A percentile compares a stretch with the other conserved stretches of the same genome.
Evolutionary conservation across 2,329 filamentous ascomycete genomes (phyloP).

Genomic region (Herpotrichia juniperi): DNA sequence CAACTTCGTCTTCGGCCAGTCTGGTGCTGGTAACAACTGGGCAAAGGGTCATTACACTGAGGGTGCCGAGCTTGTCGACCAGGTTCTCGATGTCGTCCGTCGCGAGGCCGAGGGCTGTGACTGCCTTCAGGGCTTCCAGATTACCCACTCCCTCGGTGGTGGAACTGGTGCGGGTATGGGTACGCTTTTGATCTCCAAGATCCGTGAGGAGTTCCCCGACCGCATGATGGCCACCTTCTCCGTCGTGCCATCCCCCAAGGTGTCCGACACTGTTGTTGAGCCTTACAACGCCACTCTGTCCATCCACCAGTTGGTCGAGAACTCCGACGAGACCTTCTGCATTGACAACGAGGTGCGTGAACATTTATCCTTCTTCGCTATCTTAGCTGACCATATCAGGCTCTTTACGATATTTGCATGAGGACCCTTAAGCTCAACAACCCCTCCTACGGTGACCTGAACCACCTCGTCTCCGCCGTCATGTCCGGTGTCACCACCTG

Average conservation of each 20-base stretch:
- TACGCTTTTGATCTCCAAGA: slow-evolving; percentile 99
- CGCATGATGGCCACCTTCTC: slow-evolving; percentile 99
- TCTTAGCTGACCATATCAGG: slow-evolving; percentile 51
- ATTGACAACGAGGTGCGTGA: slow-evolving; percentile 89
- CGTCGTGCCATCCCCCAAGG: slow-evolving; percentile 97
- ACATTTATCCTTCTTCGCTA: background rate
- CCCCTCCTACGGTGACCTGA: slow-evolving; percentile 98
- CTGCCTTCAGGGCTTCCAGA: slow-evolving; percentile 99
- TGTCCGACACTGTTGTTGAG: slow-evolving; percentile 99
- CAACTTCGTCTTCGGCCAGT: slow-evolving; percentile 99
- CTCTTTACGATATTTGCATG: slow-evolving; percentile 99
- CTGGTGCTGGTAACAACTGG: slow-evolving; percentile 99
- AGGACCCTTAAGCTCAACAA: slow-evolving; percentile 98
- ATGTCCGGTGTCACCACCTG: slow-evolving; percentile 99
- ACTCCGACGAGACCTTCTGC: slow-evolving; percentile 99
- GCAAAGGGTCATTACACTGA: slow-evolving; percentile 99
- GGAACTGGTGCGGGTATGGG: slow-evolving; percentile 99
- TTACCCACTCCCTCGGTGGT: slow-evolving; percentile 99
- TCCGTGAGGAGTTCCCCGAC: slow-evolving; percentile 99
- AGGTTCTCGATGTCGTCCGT: slow-evolving; percentile 97
- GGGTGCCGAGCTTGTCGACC: slow-evolving; percentile 97
- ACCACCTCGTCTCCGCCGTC: slow-evolving; percentile 99
- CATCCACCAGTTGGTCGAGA: slow-evolving; percentile 98
- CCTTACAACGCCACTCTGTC: slow-evolving; percentile 99
- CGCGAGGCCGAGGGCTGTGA: slow-evolving; percentile 99